Evolutionary conservation across 495 filamentous ascomycete species (phyloP).

Genomic region (Saxophila tyrrhenica): DNA sequence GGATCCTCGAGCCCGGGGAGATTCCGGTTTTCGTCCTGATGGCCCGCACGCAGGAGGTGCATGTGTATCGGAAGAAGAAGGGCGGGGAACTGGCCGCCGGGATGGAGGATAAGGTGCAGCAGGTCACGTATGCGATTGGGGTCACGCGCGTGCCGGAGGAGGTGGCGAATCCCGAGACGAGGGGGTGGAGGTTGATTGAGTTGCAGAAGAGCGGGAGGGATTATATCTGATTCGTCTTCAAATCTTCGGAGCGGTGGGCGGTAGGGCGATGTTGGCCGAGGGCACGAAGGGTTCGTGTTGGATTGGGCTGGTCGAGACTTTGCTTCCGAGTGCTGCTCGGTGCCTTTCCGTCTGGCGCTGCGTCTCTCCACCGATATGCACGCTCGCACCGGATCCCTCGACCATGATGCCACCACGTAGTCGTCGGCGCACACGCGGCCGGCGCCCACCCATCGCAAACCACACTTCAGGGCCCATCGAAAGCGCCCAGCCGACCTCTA

Average conservation of each 20-base stretch:
- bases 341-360: background rate
- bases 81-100: conserved; percentile 82
- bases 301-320: too few relatives aligned
- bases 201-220: conserved; percentile 96
- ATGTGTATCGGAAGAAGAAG: conserved; percentile 89
- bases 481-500: too few relatives aligned
- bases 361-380: background rate
- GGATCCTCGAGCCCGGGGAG: conserved; percentile 91
- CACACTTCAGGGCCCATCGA: too few relatives aligned
- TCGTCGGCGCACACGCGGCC: too few relatives aligned
- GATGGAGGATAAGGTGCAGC: conserved; percentile 96
- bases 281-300: too few relatives aligned
- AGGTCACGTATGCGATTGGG: conserved; percentile 95
- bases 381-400: too few relatives aligned
- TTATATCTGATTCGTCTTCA: conserved; percentile 66
- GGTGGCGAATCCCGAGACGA: conserved; percentile 90
- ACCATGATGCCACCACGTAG: too few relatives aligned
- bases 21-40: conserved; percentile 96
- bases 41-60: conserved; percentile 93
- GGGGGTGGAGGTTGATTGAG: conserved; percentile 94
- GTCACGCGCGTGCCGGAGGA: conserved; percentile 88
- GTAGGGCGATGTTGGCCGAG: too few relatives aligned
- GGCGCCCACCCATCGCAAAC: too few relatives aligned
- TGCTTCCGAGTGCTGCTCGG: too few relatives aligned
- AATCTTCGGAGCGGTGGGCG: too few relatives aligned